Conservation (phyloP, 805 yeast species). For the Saccharomyces mikatae region DNA sequence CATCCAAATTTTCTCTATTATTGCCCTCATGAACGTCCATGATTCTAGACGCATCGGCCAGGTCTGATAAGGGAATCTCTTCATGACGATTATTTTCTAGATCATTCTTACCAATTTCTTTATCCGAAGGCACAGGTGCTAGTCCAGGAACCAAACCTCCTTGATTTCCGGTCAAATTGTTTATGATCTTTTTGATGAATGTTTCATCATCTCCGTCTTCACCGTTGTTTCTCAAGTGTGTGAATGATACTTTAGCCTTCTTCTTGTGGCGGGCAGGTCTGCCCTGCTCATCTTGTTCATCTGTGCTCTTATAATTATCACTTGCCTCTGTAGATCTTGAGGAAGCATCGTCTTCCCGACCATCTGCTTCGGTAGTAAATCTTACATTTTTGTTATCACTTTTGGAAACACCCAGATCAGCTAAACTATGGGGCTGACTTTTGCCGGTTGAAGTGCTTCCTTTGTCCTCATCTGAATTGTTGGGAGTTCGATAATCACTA, state of each 20-base stretch:
- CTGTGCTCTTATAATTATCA: background rate
- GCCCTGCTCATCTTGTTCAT: background rate
- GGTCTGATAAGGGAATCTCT: slow-evolving; percentile 38
- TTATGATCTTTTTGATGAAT: slow-evolving; percentile 26
- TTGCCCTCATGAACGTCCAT: background rate
- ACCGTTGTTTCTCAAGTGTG: slow-evolving; percentile 8
- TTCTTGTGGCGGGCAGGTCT: slow-evolving; percentile 4
- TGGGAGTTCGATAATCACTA: background rate
- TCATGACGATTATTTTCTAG: slow-evolving; percentile 29
- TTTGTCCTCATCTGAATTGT: background rate
- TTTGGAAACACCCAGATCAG: background rate
- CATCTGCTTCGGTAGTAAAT: background rate
- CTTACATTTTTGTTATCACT: background rate
- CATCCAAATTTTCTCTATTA: slow-evolving; percentile 4
- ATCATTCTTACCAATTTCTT: slow-evolving; percentile 31
- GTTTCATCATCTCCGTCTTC: slow-evolving; percentile 20
- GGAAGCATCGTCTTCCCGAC: background rate
- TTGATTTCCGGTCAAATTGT: slow-evolving; percentile 19
- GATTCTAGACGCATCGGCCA: slow-evolving; percentile 43
- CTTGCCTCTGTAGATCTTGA: background rate
- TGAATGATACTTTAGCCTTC: background rate
- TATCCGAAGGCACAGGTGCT: slow-evolving; percentile 7
- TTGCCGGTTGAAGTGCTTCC: background rate
- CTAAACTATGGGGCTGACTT: background rate
- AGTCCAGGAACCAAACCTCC: slow-evolving; percentile 33